phyloP scores from a whole-genome alignment of 306 rosid genomes.

The Pyrus pyrifolia region DNA sequence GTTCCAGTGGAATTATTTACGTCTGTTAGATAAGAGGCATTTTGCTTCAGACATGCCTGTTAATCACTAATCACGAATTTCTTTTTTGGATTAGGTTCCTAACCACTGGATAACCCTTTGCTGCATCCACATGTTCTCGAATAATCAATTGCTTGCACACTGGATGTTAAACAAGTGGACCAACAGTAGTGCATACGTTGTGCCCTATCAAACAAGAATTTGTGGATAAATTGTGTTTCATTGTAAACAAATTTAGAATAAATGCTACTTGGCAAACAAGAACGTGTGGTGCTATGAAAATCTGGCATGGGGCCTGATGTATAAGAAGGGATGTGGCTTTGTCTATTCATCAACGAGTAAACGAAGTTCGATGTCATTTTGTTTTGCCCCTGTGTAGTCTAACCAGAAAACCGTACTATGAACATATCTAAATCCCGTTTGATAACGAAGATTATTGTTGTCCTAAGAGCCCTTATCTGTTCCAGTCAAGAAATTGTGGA shows the following conservation, averaged over 20 bases:
- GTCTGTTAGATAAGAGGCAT: too few relatives aligned
- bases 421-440: not conserved
- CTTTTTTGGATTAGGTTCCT: too few relatives aligned
- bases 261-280: not conserved
- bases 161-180: too few relatives aligned
- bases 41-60: too few relatives aligned
- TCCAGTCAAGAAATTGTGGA: not conserved
- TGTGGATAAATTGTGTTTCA: not conserved
- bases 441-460: not conserved
- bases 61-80: too few relatives aligned
- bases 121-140: not conserved
- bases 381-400: not conserved
- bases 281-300: not conserved
- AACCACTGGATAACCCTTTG: too few relatives aligned
- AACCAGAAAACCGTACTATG: too few relatives aligned
- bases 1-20: too few relatives aligned
- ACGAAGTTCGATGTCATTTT: not conserved
- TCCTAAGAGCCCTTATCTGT: not conserved
- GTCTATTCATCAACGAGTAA: not conserved
- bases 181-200: too few relatives aligned
- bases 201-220: not conserved
- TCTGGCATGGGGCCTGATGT: not conserved
- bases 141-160: too few relatives aligned
- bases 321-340: not conserved
- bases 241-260: too few relatives aligned